Evolutionary conservation across 306 rosid genomes (phyloP), one percentile per base, ranked within the genome.

Genomic region (Hippophae tibetana): DNA sequence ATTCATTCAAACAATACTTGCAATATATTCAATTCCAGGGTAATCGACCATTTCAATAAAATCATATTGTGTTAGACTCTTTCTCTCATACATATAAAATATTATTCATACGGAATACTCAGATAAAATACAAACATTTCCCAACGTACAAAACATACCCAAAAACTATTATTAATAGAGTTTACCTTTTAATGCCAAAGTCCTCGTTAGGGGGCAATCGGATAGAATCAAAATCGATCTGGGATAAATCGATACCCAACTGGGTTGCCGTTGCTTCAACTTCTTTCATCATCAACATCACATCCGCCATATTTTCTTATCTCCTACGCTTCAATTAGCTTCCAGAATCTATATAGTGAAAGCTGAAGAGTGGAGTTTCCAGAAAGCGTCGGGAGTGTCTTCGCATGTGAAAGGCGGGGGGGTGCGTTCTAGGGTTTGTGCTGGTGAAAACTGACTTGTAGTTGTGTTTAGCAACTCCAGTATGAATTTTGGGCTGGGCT

Each of bases 171-270:
- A 1, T 6, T 10, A 10, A 18, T 8, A 42, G 26, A 49, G 2
- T 13, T 62, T 54, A 86, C 98, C 98, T 92, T 7, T 13, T 2
- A 6, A 87, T 79, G 70, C 90, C 95, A 3, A 53, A 78, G 14
- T 82, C 51, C 6, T 90, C 83, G 25, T 81, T 87, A 0, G 80
- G 72, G 9, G 92, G 96, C 10, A 85, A 78, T 43, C 72, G 86
- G 66, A 87, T 83, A 42, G 96, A 55, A 26, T 78, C 81, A 47
- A 79, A 73, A 73, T 90, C 92, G 27, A 87, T 0, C 47, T 64
- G 61, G 9, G 83, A 67, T 11, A 83, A 74, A 75, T 90, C 95
- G 8, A 90, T 63, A 26, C 85, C 92, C 31, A 87, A 76, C 25
- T 70, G 66, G 1, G 61, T 75, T 43, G 96, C 92, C 18, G 90